Conservation (phyloP, 257 asterid species). For the Rubia yunnanensis region DNA sequence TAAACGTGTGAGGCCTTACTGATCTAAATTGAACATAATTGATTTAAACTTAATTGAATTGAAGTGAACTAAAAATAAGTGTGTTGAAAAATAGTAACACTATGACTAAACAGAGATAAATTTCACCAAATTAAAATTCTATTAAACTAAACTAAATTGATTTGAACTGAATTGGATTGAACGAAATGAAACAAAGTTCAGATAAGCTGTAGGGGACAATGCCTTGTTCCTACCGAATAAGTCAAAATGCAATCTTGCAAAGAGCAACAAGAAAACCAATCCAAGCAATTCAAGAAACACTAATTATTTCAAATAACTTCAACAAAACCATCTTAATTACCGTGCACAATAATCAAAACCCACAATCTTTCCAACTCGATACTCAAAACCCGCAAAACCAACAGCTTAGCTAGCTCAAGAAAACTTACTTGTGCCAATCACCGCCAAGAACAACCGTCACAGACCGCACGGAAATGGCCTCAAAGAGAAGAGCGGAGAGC, state of each 20-base stretch:
- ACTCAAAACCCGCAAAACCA: neutral
- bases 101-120: too few relatives aligned
- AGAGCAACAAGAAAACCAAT: neutral
- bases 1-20: too few relatives aligned
- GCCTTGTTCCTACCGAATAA: too few relatives aligned
- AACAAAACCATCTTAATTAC: constrained; percentile 3
- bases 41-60: too few relatives aligned
- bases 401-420: neutral
- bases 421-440: constrained; percentile 77
- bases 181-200: too few relatives aligned
- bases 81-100: too few relatives aligned
- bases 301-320: neutral
- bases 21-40: too few relatives aligned
- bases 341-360: neutral
- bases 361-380: neutral
- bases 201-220: too few relatives aligned
- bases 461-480: constrained; percentile 83
- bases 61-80: too few relatives aligned
- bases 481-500: constrained; percentile 77
- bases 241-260: constrained; percentile 1
- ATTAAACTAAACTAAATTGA: too few relatives aligned
- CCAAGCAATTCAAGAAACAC: neutral
- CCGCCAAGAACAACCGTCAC: constrained; percentile 95
- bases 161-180: too few relatives aligned
- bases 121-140: too few relatives aligned